These are phyloP conservation scores for Actinomortierella ambigua DNA, from an alignment of 371 early-diverging fungal genomes.

Conservation along the genomic window DNA sequence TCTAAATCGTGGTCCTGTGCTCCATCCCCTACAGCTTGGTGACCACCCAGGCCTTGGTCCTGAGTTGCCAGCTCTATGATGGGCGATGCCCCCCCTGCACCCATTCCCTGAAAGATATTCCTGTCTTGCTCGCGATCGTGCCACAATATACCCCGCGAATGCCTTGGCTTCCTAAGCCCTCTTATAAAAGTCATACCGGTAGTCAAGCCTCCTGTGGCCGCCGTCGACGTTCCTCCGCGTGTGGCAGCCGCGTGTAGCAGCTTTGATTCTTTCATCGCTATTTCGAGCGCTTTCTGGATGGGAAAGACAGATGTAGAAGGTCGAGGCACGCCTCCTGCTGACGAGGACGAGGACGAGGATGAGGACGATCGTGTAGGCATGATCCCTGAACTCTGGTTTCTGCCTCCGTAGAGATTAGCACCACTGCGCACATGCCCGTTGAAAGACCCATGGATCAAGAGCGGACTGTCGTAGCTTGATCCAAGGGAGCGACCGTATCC, in stretches of 20 bases:
- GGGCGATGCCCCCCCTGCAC: too few relatives aligned
- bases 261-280: constrained; percentile 37
- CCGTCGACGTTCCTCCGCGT: constrained; percentile 19
- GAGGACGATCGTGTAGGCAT: constrained; percentile 7
- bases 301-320: constrained; percentile 37
- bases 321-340: constrained; percentile 12
- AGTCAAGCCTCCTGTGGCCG: constrained; percentile 33
- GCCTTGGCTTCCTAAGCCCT: constrained; percentile 23
- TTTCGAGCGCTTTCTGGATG: constrained; percentile 45
- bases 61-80: too few relatives aligned
- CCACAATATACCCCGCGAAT: constrained; percentile 15
- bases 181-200: constrained; percentile 39
- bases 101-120: too few relatives aligned
- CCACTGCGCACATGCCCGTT: constrained; percentile 46
- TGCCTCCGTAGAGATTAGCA: constrained; percentile 38
- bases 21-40: too few relatives aligned
- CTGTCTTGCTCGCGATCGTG: too few relatives aligned
- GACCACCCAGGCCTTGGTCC: too few relatives aligned
- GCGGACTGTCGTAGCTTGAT: constrained; percentile 37
- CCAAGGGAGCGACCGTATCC: constrained; percentile 35
- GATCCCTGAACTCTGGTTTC: constrained; percentile 25
- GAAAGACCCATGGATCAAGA: constrained; percentile 29
- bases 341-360: too few relatives aligned
- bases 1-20: too few relatives aligned
- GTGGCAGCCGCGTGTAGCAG: constrained; percentile 33